Evolutionary conservation across 768 basidiomycete species (phyloP).

Genomic region (Calocera viscosa): DNA sequence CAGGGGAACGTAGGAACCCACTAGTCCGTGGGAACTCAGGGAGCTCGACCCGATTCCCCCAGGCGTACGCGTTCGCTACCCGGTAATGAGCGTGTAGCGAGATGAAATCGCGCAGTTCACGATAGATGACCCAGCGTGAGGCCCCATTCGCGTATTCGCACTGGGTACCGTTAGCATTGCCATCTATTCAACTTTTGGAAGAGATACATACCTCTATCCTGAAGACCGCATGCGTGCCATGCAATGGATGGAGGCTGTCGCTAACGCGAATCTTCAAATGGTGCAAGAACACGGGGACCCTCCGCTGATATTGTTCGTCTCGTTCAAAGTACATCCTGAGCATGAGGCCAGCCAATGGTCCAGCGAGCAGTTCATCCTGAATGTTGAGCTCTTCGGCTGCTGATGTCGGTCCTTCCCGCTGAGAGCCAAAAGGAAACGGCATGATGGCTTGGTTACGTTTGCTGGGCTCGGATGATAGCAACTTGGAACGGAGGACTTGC

Average conservation of each 20-base stretch:
- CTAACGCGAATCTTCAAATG: slow-evolving; percentile 72
- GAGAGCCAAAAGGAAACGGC: background rate
- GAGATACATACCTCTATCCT: slow-evolving; percentile 47
- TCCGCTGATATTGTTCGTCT: slow-evolving; percentile 72
- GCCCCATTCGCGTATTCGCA: slow-evolving; percentile 94
- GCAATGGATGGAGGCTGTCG: slow-evolving; percentile 72
- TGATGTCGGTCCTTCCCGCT: background rate
- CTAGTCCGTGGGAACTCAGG: slow-evolving; percentile 82
- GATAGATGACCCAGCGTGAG: slow-evolving; percentile 87
- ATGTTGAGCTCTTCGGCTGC: slow-evolving; percentile 39
- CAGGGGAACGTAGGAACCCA: slow-evolving; percentile 11
- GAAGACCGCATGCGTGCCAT: slow-evolving; percentile 66
- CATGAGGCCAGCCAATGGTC: slow-evolving; percentile 68
- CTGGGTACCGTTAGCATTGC: slow-evolving; percentile 24
- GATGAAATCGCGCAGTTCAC: slow-evolving; percentile 83
- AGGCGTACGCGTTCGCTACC: slow-evolving; percentile 67
- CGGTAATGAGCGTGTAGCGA: slow-evolving; percentile 82
- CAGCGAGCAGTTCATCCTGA: slow-evolving; percentile 67
- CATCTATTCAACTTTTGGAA: background rate
- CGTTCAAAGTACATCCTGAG: slow-evolving; percentile 73
- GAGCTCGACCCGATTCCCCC: slow-evolving; percentile 52
- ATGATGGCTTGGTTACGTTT: background rate
- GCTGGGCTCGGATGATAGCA: background rate
- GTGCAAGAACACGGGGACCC: slow-evolving; percentile 66
- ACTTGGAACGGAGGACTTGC: slow-evolving; percentile 3